phyloP scores from a whole-genome alignment of 495 filamentous ascomycete species.

The Neohortaea acidophila region DNA sequence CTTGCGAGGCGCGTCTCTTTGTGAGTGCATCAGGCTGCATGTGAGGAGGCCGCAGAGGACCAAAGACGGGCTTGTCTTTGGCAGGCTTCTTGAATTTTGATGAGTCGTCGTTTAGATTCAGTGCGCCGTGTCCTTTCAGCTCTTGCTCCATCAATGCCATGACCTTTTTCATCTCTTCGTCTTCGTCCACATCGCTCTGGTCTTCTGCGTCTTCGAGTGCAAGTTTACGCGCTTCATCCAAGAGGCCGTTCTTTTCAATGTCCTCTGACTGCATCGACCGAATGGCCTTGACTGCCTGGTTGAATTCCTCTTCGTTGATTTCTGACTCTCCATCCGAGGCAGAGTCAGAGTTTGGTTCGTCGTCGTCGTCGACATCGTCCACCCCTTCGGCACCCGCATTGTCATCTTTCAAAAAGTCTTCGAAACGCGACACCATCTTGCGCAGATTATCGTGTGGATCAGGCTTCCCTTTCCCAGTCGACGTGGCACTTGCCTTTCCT shows the following conservation, averaged over 20 bases:
- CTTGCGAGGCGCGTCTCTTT: neutral
- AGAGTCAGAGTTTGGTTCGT: slow-evolving; percentile 45
- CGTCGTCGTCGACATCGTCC: slow-evolving; percentile 53
- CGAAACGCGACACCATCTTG: slow-evolving; percentile 80
- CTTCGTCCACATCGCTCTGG: slow-evolving; percentile 25
- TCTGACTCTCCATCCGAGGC: slow-evolving; percentile 50
- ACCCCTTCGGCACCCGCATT: slow-evolving; percentile 63
- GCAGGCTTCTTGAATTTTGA: neutral
- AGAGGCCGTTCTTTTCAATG: slow-evolving; percentile 11
- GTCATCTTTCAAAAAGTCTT: slow-evolving; percentile 85
- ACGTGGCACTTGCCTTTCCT: slow-evolving; percentile 15
- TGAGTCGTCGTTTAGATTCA: slow-evolving; percentile 40
- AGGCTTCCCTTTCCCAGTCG: slow-evolving; percentile 54
- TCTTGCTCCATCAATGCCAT: slow-evolving; percentile 71
- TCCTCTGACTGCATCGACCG: slow-evolving; percentile 55
- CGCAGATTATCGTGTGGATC: slow-evolving; percentile 67
- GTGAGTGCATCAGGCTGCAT: neutral
- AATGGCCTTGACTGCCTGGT: slow-evolving; percentile 84
- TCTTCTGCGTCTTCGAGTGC: slow-evolving; percentile 28
- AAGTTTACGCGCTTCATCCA: slow-evolving; percentile 27
- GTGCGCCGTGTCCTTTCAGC: slow-evolving; percentile 57
- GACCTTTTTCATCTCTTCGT: slow-evolving; percentile 56
- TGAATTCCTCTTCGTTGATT: slow-evolving; percentile 75
- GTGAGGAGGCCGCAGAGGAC: slow-evolving; percentile 12
- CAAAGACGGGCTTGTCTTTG: slow-evolving; percentile 10